Conservation (phyloP, 306 rosid species). For the Begonia peltatifolia region DNA sequence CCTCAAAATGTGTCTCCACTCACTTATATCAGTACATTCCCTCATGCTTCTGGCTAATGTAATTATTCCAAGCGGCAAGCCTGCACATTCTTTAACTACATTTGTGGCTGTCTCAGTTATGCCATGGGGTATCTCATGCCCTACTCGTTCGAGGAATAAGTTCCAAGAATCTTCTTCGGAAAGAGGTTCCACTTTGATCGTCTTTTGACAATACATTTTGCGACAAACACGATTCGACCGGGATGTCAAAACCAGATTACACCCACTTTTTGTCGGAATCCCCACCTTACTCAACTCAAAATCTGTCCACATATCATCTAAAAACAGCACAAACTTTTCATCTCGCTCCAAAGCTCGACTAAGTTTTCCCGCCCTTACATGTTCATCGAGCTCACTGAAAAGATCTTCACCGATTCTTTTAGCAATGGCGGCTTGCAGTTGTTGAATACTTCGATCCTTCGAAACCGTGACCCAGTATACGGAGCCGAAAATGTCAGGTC, state of each 20-base stretch:
- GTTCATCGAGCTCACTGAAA: slow-evolving; percentile 3
- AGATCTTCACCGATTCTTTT: background rate
- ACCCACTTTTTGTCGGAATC: slow-evolving; percentile 3
- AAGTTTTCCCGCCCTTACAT: slow-evolving; percentile 14
- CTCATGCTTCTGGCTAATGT: slow-evolving; percentile 2
- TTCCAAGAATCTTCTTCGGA: background rate
- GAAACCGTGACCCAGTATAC: slow-evolving; percentile 1
- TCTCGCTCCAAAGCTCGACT: slow-evolving; percentile 1
- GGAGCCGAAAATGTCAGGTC: background rate
- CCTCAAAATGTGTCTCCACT: too few relatives aligned
- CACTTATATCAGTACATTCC: background rate
- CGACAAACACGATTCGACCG: slow-evolving; percentile 12
- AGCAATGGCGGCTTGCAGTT: background rate
- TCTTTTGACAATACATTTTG: slow-evolving; percentile 4
- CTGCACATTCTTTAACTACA: background rate
- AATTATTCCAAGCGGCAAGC: background rate
- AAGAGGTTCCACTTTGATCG: background rate
- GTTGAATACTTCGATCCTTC: background rate
- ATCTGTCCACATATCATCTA: slow-evolving; percentile 24
- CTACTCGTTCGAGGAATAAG: slow-evolving; percentile 10
- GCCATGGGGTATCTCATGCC: background rate
- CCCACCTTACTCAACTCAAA: slow-evolving; percentile 15
- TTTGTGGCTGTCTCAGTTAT: background rate
- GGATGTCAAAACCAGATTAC: slow-evolving; percentile 17
- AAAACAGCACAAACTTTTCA: slow-evolving; percentile 4